Evolutionary conservation across 1,284 basidiomycete genomes (phyloP).

Genomic region (Ceratobasidium sp.): DNA sequence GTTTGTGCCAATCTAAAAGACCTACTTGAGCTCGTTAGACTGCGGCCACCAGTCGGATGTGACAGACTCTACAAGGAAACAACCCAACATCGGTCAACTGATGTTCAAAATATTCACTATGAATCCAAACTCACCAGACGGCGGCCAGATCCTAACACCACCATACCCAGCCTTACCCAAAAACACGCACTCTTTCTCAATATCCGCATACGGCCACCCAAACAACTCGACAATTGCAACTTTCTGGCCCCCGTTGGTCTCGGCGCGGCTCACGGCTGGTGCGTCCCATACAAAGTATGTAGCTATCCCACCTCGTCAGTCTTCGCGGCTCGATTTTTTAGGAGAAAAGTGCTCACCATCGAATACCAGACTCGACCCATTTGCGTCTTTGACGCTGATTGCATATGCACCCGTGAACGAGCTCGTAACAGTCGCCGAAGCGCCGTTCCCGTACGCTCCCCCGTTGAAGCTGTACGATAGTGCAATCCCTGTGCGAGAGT

Average conservation of each 20-base stretch:
- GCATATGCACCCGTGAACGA: constrained; percentile 37
- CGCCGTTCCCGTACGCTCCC: constrained; percentile 22
- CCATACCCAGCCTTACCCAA: constrained; percentile 43
- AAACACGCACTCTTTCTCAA: constrained; percentile 42
- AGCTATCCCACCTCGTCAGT: not conserved
- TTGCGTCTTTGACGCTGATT: constrained; percentile 38
- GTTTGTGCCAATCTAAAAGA: no score
- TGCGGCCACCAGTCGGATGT: constrained; percentile 45
- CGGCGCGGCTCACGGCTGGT: constrained; percentile 23
- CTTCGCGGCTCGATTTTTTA: not conserved
- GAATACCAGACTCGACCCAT: constrained; percentile 24
- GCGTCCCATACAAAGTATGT: constrained; percentile 43
- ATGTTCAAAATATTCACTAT: not conserved
- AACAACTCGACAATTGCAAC: constrained; percentile 40
- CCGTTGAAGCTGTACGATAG: constrained; percentile 39
- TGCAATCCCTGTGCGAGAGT: constrained; percentile 35
- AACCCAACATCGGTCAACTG: not conserved
- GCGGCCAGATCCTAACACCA: constrained; percentile 44
- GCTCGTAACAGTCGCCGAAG: constrained; percentile 31
- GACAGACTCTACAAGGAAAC: constrained; percentile 26
- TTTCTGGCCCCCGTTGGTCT: constrained; percentile 40
- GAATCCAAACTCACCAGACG: constrained; percentile 12
- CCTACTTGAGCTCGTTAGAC: constrained; percentile 44
- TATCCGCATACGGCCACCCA: constrained; percentile 42
- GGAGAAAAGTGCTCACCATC: constrained; percentile 10